phyloP scores from a whole-genome alignment of 176 grass and related monocot species.

The Hsuehochloa calcarea region DNA sequence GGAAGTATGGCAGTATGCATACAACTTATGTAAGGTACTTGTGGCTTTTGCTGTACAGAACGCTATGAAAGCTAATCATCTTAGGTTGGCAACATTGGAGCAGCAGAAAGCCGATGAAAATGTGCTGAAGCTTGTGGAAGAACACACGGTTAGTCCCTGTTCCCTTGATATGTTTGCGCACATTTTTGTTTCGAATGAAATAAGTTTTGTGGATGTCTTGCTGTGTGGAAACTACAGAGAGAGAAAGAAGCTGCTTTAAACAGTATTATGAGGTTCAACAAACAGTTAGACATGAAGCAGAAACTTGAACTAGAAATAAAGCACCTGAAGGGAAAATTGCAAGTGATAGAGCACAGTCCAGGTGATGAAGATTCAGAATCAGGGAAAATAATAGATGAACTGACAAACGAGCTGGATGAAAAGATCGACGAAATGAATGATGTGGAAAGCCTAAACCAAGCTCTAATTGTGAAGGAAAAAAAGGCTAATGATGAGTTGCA shows the following conservation, averaged over 20 bases:
- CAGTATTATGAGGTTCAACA: slow-evolving; percentile 39
- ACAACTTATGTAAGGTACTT: not conserved
- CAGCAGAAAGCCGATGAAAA: slow-evolving; percentile 61
- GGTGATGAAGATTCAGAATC: slow-evolving; percentile 40
- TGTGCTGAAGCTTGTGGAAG: slow-evolving; percentile 51
- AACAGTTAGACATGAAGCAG: slow-evolving; percentile 51
- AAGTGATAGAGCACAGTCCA: slow-evolving; percentile 60
- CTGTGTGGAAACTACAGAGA: slow-evolving; percentile 44
- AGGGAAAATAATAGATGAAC: slow-evolving; percentile 40
- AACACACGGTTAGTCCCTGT: slow-evolving; percentile 51
- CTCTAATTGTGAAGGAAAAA: slow-evolving; percentile 47
- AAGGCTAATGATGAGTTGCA: slow-evolving; percentile 60
- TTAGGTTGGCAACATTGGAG: slow-evolving; percentile 61
- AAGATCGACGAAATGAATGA: slow-evolving; percentile 69
- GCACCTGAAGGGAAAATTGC: slow-evolving; percentile 47
- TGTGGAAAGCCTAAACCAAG: slow-evolving; percentile 42
- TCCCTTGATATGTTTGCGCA: not conserved
- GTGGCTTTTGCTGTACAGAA: slow-evolving; percentile 39
- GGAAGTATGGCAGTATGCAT: not conserved
- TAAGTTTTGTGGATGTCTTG: not conserved
- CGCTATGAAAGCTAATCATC: slow-evolving; percentile 34
- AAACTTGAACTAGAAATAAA: slow-evolving; percentile 73
- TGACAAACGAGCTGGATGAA: slow-evolving; percentile 47
- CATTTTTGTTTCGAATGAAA: not conserved
- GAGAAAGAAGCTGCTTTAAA: slow-evolving; percentile 53